These are phyloP conservation scores for Neurospora sp. DNA, from an alignment of 495 filamentous ascomycete genomes.

Conservation along the genomic window DNA sequence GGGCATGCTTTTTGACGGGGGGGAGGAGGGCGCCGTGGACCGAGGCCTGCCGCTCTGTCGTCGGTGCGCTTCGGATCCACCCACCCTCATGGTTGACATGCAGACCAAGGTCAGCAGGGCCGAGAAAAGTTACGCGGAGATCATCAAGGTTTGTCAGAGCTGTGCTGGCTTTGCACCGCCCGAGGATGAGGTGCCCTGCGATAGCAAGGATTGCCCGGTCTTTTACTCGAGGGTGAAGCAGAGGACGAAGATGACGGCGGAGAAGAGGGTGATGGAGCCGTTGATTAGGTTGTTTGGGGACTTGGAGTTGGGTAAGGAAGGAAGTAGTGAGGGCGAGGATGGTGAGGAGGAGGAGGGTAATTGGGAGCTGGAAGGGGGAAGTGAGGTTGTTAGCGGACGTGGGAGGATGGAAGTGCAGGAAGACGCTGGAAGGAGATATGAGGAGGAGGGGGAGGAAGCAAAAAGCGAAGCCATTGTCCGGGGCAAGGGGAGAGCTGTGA, in stretches of 20 bases:
- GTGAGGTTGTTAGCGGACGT: neutral
- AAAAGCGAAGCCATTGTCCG: neutral
- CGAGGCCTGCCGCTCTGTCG: constrained; percentile 42
- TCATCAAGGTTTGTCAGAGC: constrained; percentile 71
- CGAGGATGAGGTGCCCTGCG: constrained; percentile 65
- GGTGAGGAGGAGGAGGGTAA: neutral
- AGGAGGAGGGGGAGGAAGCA: neutral
- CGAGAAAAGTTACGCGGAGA: constrained; percentile 53
- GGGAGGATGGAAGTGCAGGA: neutral
- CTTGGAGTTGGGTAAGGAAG: constrained; percentile 17
- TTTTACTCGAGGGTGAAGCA: constrained; percentile 81
- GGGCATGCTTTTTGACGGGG: neutral
- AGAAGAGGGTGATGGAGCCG: constrained; percentile 45
- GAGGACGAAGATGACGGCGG: constrained; percentile 46
- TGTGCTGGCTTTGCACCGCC: constrained; percentile 63
- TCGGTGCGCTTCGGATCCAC: constrained; percentile 46
- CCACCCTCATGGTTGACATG: constrained; percentile 51
- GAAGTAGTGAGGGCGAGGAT: constrained; percentile 19
- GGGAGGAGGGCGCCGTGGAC: neutral
- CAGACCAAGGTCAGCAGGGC: constrained; percentile 47
- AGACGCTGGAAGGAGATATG: neutral
- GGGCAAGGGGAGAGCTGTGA: neutral
- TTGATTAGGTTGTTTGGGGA: constrained; percentile 47
- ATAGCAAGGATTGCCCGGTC: constrained; percentile 85
- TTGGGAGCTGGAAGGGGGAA: neutral